phyloP scores from a whole-genome alignment of 208 protist genomes.

The Trypanosomatidae sp. region DNA sequence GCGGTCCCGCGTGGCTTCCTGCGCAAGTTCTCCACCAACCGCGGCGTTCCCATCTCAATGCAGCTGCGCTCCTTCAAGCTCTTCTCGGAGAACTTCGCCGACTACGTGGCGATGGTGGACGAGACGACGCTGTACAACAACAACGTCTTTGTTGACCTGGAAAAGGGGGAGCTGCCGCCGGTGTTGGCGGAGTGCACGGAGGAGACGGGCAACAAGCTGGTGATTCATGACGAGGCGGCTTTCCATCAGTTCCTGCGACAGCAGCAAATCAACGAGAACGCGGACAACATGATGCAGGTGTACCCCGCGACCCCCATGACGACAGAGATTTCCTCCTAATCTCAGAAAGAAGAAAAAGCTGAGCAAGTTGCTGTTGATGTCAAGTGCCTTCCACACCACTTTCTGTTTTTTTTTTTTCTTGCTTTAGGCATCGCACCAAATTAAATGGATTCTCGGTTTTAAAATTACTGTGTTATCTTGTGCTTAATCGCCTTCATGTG shows the following conservation, averaged over 20 bases:
- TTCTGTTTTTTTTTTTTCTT: too few relatives aligned
- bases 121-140: constrained; percentile 81
- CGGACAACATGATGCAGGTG: constrained; percentile 61
- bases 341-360: too few relatives aligned
- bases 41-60: constrained; percentile 71
- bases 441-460: too few relatives aligned
- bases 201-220: constrained; percentile 24
- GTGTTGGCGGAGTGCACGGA: constrained; percentile 60
- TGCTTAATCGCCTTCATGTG: too few relatives aligned
- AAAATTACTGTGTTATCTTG: too few relatives aligned
- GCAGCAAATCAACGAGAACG: constrained; percentile 60
- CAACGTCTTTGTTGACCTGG: constrained; percentile 82
- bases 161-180: constrained; percentile 78
- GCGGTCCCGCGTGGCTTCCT: constrained; percentile 85
- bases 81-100: constrained; percentile 78
- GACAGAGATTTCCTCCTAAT: too few relatives aligned
- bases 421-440: too few relatives aligned
- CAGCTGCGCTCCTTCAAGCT: constrained; percentile 88
- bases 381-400: too few relatives aligned
- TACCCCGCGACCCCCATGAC: constrained; percentile 26
- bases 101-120: constrained; percentile 66
- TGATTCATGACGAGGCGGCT: constrained; percentile 62
- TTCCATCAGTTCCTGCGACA: constrained; percentile 72
- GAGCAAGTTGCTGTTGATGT: too few relatives aligned
- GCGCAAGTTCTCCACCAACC: constrained; percentile 77